Evolutionary conservation across 23 red algal genomes (phyloP).

Genomic region (Cyanidioschyzon merolae): DNA sequence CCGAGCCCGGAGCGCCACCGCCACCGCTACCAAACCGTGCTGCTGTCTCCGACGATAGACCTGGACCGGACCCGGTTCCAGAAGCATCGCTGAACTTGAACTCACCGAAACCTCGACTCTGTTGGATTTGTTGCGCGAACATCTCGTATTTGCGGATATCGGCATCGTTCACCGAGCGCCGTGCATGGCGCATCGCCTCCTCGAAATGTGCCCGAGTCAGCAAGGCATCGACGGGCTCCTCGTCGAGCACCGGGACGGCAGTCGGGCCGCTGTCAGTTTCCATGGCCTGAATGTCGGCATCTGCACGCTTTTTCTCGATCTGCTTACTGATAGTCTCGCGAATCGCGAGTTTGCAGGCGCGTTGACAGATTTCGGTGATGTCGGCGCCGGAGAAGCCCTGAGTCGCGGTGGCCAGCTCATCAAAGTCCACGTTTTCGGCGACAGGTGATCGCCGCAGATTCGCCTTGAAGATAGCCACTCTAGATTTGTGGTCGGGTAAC

Average conservation of each 20-base stretch:
- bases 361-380: constrained; percentile 98
- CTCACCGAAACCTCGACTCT: constrained; percentile 89
- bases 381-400: constrained; percentile 97
- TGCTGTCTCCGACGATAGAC: constrained; percentile 10
- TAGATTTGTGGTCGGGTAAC: constrained; percentile 72
- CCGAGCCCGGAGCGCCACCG: constrained; percentile 1
- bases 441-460: constrained; percentile 79
- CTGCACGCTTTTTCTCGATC: constrained; percentile 43
- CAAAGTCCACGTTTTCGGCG: constrained; percentile 75
- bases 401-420: constrained; percentile 61
- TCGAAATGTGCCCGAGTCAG: constrained; percentile 94
- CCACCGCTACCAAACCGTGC: constrained; percentile 1
- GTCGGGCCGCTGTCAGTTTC: constrained; percentile 22
- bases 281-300: constrained; percentile 30
- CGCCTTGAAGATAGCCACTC: constrained; percentile 84
- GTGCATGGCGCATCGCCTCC: constrained; percentile 87
- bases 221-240: constrained; percentile 73
- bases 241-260: constrained; percentile 32
- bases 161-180: constrained; percentile 86
- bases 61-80: not conserved
- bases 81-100: constrained; percentile 81
- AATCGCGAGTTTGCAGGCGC: constrained; percentile 95
- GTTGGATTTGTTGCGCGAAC: constrained; percentile 85
- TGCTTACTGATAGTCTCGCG: constrained; percentile 85
- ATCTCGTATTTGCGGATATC: constrained; percentile 97